phyloP scores from a whole-genome alignment of 1,139 yeast genomes.

The Yamadazyma jaroonii region DNA sequence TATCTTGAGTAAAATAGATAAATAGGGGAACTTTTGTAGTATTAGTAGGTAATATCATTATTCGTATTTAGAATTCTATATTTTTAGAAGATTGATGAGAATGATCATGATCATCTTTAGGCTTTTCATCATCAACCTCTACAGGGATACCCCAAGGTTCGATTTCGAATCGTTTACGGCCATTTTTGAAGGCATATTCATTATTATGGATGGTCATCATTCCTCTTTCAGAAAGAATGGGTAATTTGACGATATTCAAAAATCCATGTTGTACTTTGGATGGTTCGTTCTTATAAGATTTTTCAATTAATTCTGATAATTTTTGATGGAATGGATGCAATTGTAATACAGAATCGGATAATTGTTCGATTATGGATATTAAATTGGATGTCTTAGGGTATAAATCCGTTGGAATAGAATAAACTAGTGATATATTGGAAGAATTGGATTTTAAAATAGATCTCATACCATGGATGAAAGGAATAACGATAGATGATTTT shows the following conservation, averaged over 20 bases:
- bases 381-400: conserved; percentile 56
- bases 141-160: conserved; percentile 96
- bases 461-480: conserved; percentile 62
- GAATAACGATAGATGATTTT: conserved; percentile 48
- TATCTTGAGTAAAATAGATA: conserved; percentile 6
- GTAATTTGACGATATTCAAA: conserved; percentile 70
- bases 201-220: conserved; percentile 71
- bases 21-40: no score
- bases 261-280: conserved; percentile 84
- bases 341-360: conserved; percentile 69
- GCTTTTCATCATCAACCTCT: conserved; percentile 64
- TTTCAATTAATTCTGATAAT: conserved; percentile 62
- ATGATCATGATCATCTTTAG: conserved; percentile 21
- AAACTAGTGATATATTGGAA: conserved; percentile 44
- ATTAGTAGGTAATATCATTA: background rate
- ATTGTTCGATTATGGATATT: conserved; percentile 52
- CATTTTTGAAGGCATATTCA: conserved; percentile 85
- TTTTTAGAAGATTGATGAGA: conserved; percentile 32
- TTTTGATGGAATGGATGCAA: conserved; percentile 84
- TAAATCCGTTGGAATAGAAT: conserved; percentile 64
- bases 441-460: conserved; percentile 49
- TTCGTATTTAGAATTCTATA: conserved; percentile 29
- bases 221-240: conserved; percentile 73
- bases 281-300: conserved; percentile 67
- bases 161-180: conserved; percentile 77